These are phyloP conservation scores for Fusarium ramigenum DNA, from an alignment of 2,329 filamentous ascomycete genomes.

Conservation along the genomic window DNA sequence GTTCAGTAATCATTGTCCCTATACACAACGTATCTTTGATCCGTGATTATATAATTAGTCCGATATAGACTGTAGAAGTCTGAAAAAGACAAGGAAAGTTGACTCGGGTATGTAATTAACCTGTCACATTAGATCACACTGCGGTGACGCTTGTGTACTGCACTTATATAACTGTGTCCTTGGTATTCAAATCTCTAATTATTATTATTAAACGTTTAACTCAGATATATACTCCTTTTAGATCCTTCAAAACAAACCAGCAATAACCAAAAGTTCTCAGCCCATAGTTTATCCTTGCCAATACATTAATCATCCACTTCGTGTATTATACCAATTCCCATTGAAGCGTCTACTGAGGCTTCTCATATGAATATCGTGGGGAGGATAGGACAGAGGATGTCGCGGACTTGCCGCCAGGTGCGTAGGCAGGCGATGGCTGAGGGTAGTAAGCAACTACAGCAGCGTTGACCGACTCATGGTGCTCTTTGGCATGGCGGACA, in stretches of 20 bases:
- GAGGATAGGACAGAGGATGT: background rate
- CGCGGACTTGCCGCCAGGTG: background rate
- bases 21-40: too few relatives aligned
- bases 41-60: background rate
- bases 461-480: background rate
- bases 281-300: too few relatives aligned
- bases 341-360: background rate
- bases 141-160: too few relatives aligned
- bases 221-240: background rate
- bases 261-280: background rate
- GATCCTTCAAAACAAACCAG: fast-evolving
- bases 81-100: background rate
- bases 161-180: background rate
- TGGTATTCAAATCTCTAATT: background rate
- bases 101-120: background rate
- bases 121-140: background rate
- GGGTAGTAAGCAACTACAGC: background rate
- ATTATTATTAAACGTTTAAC: background rate
- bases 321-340: background rate
- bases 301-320: background rate
- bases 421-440: background rate
- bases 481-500: background rate
- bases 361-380: background rate
- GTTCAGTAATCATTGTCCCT: background rate
- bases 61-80: background rate